Conservation (phyloP, 441 rosid species). For the Erysimum cheiri region DNA sequence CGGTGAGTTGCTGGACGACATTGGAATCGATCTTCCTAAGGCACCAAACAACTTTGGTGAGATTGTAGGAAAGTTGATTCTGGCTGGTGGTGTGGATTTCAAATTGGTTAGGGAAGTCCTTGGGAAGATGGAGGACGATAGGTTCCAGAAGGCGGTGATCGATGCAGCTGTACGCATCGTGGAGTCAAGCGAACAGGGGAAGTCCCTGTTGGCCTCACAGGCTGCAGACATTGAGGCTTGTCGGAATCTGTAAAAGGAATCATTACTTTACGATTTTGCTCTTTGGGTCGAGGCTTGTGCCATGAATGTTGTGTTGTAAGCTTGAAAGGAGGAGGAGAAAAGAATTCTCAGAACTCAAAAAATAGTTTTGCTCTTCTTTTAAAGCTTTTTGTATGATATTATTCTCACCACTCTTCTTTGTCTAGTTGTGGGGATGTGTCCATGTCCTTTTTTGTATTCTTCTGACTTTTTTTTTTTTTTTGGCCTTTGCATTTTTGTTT, state of each 20-base stretch:
- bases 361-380: slow-evolving; percentile 35
- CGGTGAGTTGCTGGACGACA: slow-evolving; percentile 57
- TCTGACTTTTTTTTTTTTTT: slow-evolving; percentile 18
- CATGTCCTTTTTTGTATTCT: slow-evolving; percentile 33
- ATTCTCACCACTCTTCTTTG: slow-evolving; percentile 16
- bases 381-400: slow-evolving; percentile 26
- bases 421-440: slow-evolving; percentile 27
- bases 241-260: slow-evolving; percentile 39
- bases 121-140: slow-evolving; percentile 55
- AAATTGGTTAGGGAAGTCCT: slow-evolving; percentile 52
- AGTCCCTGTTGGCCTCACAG: slow-evolving; percentile 51
- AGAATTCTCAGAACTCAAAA: slow-evolving; percentile 34
- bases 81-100: slow-evolving; percentile 54
- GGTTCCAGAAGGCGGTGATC: slow-evolving; percentile 51
- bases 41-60: slow-evolving; percentile 65
- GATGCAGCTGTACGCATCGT: slow-evolving; percentile 50
- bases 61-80: slow-evolving; percentile 51
- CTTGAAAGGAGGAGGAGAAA: slow-evolving; percentile 31
- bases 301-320: slow-evolving; percentile 43
- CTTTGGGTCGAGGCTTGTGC: slow-evolving; percentile 34
- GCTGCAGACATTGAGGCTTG: slow-evolving; percentile 54
- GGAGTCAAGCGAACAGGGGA: slow-evolving; percentile 48
- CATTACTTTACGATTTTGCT: slow-evolving; percentile 31
- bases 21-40: slow-evolving; percentile 67
- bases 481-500: slow-evolving; percentile 38